Percentiles rank a stretch among this genome's conserved stretches.
phyloP scores from a whole-genome alignment of 2,329 filamentous ascomycete species.

The Calonectria henricotiae region DNA sequence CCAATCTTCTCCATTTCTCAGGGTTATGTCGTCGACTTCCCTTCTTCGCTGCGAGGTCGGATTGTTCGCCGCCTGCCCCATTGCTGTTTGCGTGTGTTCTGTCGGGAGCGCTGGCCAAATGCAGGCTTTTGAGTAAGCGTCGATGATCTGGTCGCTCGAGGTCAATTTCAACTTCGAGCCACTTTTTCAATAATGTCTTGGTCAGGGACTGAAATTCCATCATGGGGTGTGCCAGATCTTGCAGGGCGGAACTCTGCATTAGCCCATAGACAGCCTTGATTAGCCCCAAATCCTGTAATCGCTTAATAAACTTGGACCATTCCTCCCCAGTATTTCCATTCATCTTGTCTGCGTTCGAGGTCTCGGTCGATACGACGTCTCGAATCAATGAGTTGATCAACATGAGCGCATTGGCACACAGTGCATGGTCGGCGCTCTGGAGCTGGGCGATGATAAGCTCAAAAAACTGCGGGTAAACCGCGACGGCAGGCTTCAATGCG shows the following conservation, averaged over 20 bases:
- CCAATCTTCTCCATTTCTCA: conserved; percentile 93
- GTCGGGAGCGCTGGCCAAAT: conserved; percentile 85
- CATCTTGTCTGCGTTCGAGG: conserved; percentile 60
- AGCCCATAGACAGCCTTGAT: conserved; percentile 93
- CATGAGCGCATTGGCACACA: conserved; percentile 96
- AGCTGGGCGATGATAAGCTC: conserved; percentile 94
- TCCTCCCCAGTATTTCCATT: conserved; percentile 71
- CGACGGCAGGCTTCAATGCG: conserved; percentile 91
- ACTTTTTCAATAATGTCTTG: conserved; percentile 89
- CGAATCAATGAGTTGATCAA: conserved; percentile 96
- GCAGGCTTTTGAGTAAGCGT: conserved; percentile 87
- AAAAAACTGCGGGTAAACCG: conserved; percentile 93
- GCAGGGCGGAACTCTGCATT: conserved; percentile 94
- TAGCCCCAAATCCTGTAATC: conserved; percentile 91
- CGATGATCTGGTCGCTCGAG: conserved; percentile 91
- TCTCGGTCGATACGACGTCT: conserved; percentile 87
- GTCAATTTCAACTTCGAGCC: conserved; percentile 89
- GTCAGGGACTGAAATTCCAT: conserved; percentile 95
- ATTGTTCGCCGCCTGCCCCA: conserved; percentile 55
- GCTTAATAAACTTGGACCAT: conserved; percentile 96
- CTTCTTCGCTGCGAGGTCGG: conserved; percentile 65
- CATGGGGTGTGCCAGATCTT: conserved; percentile 90
- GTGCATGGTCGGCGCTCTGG: conserved; percentile 92
- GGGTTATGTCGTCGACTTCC: conserved; percentile 84
- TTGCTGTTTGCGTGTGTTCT: conserved; percentile 60